Base-by-base conservation (phyloP, 495 filamentous ascomycete genomes). In the Lindgomyces ingoldianus region DNA sequence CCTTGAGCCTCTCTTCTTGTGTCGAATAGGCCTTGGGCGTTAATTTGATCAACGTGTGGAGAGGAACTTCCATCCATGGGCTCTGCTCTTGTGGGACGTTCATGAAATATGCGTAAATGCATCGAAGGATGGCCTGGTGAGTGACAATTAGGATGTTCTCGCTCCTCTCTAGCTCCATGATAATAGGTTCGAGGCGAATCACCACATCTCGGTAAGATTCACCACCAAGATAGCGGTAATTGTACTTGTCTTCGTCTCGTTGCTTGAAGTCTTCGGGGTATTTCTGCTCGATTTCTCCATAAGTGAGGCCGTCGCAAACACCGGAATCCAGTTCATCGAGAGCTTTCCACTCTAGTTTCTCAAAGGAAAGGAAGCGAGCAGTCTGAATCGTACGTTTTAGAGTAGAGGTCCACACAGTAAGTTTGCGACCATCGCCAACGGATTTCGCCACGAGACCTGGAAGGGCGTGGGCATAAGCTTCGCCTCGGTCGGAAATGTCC, bases 81-180 rank as follows among this genome's bases (percentile, higher is more conserved):
- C 87, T 91, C 73, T 88, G 81, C 70, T 94, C 91, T 76, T 97
- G 93, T 21, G 89, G 87, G 47, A 93, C 87, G 68, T 97, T 95
- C 89, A 97, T 96, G 76, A 97, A 98, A 74, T 98, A 98, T 8
- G 94, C 89, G 72, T 98, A 98, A 67, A 98, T 97, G 78, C 94
- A 98, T 54, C 94, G 85, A 57, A 98, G 80, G 22, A 98, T 93
- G 2, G 94, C 94, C 75, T 98, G 94, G 74, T 98, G 94, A 4
- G 94, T 97, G 48, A 98, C 92, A 71, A 98, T 96, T 57, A 98
- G 88, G 64, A 98, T 96, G 70, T 98, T 93, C 74, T 97, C 94
- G 68, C 86, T 89, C 57, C 94, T 85, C 75, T 98, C 94, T 46
- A 98, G 80, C 71, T 98, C 94, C 94, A 98, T 98, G 79, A 98